These are phyloP conservation scores for Amesomyces nigricolor DNA, from an alignment of 2,329 filamentous ascomycete genomes.

Conservation along the genomic window DNA sequence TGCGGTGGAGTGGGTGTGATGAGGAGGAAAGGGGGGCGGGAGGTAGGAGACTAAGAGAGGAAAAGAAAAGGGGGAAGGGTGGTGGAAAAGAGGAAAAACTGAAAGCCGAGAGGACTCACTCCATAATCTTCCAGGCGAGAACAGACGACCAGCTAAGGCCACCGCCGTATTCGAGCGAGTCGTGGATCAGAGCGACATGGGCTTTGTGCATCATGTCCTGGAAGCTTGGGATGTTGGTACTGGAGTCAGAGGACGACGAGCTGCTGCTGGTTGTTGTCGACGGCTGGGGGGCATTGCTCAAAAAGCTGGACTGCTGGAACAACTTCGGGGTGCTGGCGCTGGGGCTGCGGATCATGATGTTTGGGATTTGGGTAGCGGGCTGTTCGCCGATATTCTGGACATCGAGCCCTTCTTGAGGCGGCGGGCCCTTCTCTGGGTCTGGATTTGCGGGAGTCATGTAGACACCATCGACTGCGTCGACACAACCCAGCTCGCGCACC, in stretches of 20 bases:
- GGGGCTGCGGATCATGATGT: conserved; percentile 25
- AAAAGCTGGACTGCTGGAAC: conserved; percentile 13
- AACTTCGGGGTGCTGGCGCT: conserved; percentile 22
- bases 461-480: conserved; percentile 38
- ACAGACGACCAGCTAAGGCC: conserved; percentile 54
- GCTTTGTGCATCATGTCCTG: conserved; percentile 54
- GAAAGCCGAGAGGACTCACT: conserved; percentile 32
- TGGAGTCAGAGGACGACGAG: not conserved
- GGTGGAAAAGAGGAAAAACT: no score
- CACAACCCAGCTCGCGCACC: conserved; percentile 60
- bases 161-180: conserved; percentile 60
- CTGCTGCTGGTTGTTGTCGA: not conserved
- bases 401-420: not conserved
- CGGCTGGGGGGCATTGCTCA: not conserved
- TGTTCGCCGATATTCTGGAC: not conserved
- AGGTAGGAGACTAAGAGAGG: not conserved
- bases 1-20: no score
- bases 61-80: not conserved
- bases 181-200: conserved; percentile 55
- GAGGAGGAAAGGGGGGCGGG: no score
- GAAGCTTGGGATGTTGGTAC: conserved; percentile 38
- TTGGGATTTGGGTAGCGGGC: conserved; percentile 13
- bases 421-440: not conserved
- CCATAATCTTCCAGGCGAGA: conserved; percentile 69
- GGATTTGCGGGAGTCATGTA: not conserved